These are phyloP conservation scores for Sarocladium kiliense DNA, from an alignment of 2,329 filamentous ascomycete genomes.

Conservation along the genomic window DNA sequence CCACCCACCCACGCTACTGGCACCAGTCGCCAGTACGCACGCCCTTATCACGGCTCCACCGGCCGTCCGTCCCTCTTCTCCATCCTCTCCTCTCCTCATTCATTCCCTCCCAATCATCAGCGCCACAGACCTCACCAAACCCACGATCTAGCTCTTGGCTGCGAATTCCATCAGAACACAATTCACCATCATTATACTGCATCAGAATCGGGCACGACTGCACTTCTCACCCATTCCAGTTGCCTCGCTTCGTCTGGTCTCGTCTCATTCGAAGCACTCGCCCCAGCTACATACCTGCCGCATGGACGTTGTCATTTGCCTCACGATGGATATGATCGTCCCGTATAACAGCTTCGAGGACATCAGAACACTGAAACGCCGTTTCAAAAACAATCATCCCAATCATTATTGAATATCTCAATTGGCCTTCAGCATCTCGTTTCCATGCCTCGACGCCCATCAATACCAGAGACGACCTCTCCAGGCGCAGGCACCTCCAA, in stretches of 20 bases:
- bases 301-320: background rate
- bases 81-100: background rate
- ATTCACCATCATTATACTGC: too few species aligned
- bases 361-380: background rate
- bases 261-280: background rate
- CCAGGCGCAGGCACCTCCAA: background rate
- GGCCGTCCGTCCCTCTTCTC: background rate
- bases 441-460: background rate
- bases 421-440: background rate
- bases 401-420: background rate
- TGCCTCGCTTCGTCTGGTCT: background rate
- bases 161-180: too few species aligned
- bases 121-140: too few species aligned
- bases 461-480: background rate
- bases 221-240: too few species aligned
- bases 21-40: too few species aligned
- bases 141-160: too few species aligned
- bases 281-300: background rate
- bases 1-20: too few species aligned
- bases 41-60: background rate
- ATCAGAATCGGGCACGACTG: too few species aligned
- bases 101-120: too few species aligned
- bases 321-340: constrained; percentile 1
- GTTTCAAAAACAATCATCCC: background rate
- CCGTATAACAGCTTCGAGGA: background rate